These are phyloP conservation scores for Skeletonema tropicum DNA, from an alignment of 108 stramenopile species.

Conservation along the genomic window DNA sequence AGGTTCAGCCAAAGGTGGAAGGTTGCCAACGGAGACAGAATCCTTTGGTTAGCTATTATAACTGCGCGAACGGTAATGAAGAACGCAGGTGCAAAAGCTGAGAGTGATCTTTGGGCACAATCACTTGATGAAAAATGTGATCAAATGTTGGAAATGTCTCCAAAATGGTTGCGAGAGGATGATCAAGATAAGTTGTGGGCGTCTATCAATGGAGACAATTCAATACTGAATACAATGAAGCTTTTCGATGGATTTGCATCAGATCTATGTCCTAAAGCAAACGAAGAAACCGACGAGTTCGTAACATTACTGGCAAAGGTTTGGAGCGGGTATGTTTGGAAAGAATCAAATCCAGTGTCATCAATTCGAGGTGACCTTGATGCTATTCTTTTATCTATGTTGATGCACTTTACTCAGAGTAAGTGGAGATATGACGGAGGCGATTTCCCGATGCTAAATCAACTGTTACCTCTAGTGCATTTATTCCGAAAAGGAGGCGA, in stretches of 20 bases:
- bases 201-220: constrained; percentile 1
- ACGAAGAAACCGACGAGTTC: background rate
- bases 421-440: background rate
- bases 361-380: constrained; percentile 7
- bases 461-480: background rate
- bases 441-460: background rate
- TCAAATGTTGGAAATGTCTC: background rate
- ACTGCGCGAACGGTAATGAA: background rate
- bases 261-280: too few species aligned
- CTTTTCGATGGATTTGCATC: background rate
- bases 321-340: background rate
- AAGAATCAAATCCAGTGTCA: constrained; percentile 2
- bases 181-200: background rate
- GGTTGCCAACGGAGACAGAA: background rate
- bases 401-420: background rate
- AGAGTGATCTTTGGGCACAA: background rate
- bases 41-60: background rate
- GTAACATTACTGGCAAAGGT: background rate
- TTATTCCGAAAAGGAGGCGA: background rate
- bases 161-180: background rate
- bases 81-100: background rate
- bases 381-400: background rate
- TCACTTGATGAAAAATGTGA: background rate
- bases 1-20: background rate
- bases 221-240: constrained; percentile 10